Evolutionary conservation across 495 filamentous ascomycete genomes (phyloP).

Genomic region (Hypoxylon perforatum): DNA sequence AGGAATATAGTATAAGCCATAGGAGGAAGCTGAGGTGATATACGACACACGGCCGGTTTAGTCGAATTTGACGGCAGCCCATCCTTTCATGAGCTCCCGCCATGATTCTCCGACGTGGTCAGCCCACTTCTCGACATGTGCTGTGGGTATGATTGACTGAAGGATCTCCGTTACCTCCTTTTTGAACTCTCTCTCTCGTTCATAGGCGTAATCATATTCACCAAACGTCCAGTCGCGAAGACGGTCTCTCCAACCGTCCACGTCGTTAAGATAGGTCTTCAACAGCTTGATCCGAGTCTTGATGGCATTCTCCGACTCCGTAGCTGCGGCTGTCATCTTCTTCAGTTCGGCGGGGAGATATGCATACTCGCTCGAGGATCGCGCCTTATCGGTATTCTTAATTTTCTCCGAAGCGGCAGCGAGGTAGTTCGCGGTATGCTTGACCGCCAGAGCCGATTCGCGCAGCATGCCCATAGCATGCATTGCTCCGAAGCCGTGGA

Average conservation of each 20-base stretch:
- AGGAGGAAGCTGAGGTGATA: neutral
- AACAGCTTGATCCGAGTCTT: slow-evolving; percentile 47
- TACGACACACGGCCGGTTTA: neutral
- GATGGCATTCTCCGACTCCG: slow-evolving; percentile 44
- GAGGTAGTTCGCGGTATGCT: slow-evolving; percentile 49
- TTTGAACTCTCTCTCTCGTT: slow-evolving; percentile 23
- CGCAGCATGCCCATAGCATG: slow-evolving; percentile 52
- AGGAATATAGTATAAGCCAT: too few relatives aligned
- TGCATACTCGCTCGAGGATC: slow-evolving; percentile 47
- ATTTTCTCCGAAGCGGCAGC: slow-evolving; percentile 48
- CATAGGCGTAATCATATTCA: slow-evolving; percentile 7
- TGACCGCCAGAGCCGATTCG: slow-evolving; percentile 51
- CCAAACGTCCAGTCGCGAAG: slow-evolving; percentile 35
- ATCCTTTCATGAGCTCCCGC: slow-evolving; percentile 40
- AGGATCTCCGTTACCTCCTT: slow-evolving; percentile 32
- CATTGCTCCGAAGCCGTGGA: slow-evolving; percentile 37
- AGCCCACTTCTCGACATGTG: slow-evolving; percentile 32
- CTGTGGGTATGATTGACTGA: slow-evolving; percentile 15
- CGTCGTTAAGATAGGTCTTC: slow-evolving; percentile 45
- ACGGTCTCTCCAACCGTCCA: slow-evolving; percentile 54
- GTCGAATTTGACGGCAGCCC: slow-evolving; percentile 38
- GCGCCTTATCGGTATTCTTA: slow-evolving; percentile 51
- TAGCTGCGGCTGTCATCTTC: slow-evolving; percentile 45
- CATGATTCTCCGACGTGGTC: slow-evolving; percentile 34
- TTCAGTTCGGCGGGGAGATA: slow-evolving; percentile 52